Conservation (phyloP, 495 filamentous ascomycete genomes). For the Hyaloscypha bicolor region DNA sequence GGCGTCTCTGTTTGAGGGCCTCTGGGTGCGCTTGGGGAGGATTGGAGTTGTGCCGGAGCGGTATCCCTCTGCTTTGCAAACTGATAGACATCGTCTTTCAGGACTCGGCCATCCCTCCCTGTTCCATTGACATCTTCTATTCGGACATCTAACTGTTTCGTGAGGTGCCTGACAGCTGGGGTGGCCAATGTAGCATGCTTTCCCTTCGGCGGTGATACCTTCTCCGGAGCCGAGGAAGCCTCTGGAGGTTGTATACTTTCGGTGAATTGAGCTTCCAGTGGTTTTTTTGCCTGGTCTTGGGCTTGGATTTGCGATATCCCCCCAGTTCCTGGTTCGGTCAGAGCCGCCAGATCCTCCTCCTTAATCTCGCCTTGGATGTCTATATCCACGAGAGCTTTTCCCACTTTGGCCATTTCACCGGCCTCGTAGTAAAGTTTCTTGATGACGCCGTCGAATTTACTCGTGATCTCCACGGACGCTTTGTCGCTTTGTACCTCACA, state of each 20-base stretch:
- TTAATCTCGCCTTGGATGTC: conserved; percentile 62
- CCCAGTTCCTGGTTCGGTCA: conserved; percentile 25
- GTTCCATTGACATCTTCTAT: conserved; percentile 80
- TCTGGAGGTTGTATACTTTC: background rate
- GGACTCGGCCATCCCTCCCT: conserved; percentile 87
- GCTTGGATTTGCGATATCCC: conserved; percentile 22
- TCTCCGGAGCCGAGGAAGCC: conserved; percentile 1
- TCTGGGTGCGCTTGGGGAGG: conserved; percentile 22
- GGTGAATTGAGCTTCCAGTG: background rate
- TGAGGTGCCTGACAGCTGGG: conserved; percentile 87
- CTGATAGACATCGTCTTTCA: conserved; percentile 91
- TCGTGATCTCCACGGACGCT: conserved; percentile 98
- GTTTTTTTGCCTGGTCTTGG: background rate
- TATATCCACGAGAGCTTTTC: conserved; percentile 80
- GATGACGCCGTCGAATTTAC: conserved; percentile 90
- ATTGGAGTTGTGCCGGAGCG: conserved; percentile 11
- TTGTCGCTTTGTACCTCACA: conserved; percentile 99
- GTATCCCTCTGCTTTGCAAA: conserved; percentile 54
- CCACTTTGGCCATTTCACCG: conserved; percentile 94
- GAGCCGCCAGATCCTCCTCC: conserved; percentile 47
- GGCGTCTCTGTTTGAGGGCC: conserved; percentile 64
- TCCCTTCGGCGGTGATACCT: conserved; percentile 32
- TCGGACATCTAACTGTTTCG: conserved; percentile 73
- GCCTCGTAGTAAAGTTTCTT: conserved; percentile 96
- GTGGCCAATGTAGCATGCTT: conserved; percentile 78